A percentile compares a stretch with the other conserved stretches of the same genome.
These are phyloP conservation scores for Neurospora discreta DNA, from an alignment of 495 filamentous ascomycete species.

Conservation along the genomic window DNA sequence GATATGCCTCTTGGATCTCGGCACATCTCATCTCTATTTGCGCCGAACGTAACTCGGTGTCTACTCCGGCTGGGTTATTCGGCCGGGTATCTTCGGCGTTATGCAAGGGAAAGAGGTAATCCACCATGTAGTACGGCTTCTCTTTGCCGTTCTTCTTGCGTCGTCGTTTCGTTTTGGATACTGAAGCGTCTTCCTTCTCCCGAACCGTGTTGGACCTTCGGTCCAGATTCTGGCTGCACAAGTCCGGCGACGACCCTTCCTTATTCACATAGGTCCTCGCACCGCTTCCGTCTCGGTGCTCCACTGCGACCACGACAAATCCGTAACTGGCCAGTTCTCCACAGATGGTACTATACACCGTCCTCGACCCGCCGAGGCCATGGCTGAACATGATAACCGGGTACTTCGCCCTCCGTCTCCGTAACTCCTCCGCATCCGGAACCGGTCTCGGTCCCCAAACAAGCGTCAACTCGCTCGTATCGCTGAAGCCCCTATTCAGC, in stretches of 20 bases:
- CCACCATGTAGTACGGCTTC: conserved; percentile 24
- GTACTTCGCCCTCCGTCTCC: conserved; percentile 28
- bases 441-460: neutral
- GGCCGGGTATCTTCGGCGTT: conserved; percentile 30
- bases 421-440: neutral
- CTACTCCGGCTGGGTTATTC: conserved; percentile 21
- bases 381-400: conserved; percentile 61
- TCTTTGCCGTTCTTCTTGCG: neutral
- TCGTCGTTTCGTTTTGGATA: neutral
- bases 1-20: conserved; percentile 47
- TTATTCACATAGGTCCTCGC: conserved; percentile 48
- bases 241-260: conserved; percentile 9
- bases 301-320: conserved; percentile 55
- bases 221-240: conserved; percentile 12
- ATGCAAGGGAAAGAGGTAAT: conserved; percentile 34
- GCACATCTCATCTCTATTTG: conserved; percentile 53
- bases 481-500: neutral
- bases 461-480: neutral
- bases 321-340: conserved; percentile 55
- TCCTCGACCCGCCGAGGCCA: conserved; percentile 52
- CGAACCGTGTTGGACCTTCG: conserved; percentile 1
- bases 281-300: conserved; percentile 56
- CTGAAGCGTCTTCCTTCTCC: neutral
- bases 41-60: conserved; percentile 35
- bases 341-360: conserved; percentile 49